A percentile compares a stretch with the other conserved stretches of the same genome.
Conservation (phyloP, 805 yeast genomes). For the Blastobotrys muscicola region DNA sequence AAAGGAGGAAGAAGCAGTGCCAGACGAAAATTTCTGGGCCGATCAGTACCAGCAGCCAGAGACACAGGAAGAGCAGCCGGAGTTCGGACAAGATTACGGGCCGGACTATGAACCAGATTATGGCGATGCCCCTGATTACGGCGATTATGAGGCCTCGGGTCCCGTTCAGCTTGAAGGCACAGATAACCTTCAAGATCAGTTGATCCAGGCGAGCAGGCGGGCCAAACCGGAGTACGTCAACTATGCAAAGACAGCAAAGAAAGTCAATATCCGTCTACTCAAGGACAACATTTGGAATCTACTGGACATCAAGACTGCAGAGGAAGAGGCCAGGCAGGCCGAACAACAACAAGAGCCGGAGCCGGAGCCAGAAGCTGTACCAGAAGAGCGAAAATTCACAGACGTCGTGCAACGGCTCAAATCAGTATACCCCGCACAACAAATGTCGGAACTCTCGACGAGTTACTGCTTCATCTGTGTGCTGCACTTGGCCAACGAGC, state of each 20-base stretch:
- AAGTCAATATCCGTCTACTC: conserved; percentile 62
- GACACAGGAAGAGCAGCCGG: conserved; percentile 1
- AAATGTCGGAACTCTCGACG: conserved; percentile 62
- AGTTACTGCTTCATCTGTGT: conserved; percentile 79
- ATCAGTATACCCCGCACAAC: conserved; percentile 44
- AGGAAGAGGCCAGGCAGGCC: background rate
- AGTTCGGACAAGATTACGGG: conserved; percentile 21
- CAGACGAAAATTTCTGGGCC: conserved; percentile 71
- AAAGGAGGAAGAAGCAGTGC: conserved; percentile 24
- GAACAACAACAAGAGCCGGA: conserved; percentile 6
- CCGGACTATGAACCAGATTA: conserved; percentile 24
- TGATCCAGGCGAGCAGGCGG: conserved; percentile 9
- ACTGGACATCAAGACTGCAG: conserved; percentile 12
- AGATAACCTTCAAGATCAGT: conserved; percentile 3
- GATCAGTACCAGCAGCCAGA: conserved; percentile 32
- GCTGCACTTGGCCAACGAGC: conserved; percentile 79
- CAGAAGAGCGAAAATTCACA: conserved; percentile 28
- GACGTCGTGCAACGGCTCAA: conserved; percentile 42
- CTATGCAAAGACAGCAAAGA: conserved; percentile 65
- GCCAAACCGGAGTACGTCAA: conserved; percentile 32
- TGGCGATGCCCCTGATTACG: conserved; percentile 25
- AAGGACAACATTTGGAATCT: conserved; percentile 71
- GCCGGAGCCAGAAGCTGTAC: background rate
- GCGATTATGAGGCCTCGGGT: conserved; percentile 7
- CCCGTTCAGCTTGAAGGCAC: background rate